These are phyloP conservation scores for Phylloporus sp. DNA, from an alignment of 768 basidiomycete species.

Conservation along the genomic window DNA sequence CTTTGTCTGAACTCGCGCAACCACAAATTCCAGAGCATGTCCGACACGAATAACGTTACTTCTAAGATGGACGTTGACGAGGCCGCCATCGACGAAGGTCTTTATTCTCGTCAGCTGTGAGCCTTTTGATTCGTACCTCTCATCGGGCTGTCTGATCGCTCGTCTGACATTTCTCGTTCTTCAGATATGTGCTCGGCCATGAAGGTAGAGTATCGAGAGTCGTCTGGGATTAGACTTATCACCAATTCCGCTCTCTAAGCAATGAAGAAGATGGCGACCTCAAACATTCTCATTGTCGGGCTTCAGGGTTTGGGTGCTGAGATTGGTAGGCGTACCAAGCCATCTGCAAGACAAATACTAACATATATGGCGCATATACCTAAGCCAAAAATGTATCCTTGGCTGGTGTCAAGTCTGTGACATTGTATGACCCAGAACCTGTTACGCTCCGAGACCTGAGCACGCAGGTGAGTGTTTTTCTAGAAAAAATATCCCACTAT, in stretches of 20 bases:
- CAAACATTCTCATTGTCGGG: slow-evolving; percentile 92
- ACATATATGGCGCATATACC: slow-evolving; percentile 10
- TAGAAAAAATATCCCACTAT: background rate
- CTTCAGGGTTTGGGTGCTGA: slow-evolving; percentile 91
- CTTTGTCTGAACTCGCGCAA: slow-evolving; percentile 4
- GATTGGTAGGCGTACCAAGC: slow-evolving; percentile 63
- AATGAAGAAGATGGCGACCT: slow-evolving; percentile 98
- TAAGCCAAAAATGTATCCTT: slow-evolving; percentile 88
- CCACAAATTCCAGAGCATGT: slow-evolving; percentile 27
- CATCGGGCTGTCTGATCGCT: slow-evolving; percentile 15
- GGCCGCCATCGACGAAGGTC: slow-evolving; percentile 84
- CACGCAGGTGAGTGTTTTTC: slow-evolving; percentile 62
- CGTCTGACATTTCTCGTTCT: slow-evolving; percentile 15
- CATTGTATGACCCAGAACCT: slow-evolving; percentile 89
- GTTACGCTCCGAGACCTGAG: slow-evolving; percentile 88
- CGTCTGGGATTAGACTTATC: background rate
- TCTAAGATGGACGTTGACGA: slow-evolving; percentile 82
- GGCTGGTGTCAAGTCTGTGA: slow-evolving; percentile 97
- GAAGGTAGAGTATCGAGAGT: slow-evolving; percentile 56
- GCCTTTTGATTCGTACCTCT: slow-evolving; percentile 29
- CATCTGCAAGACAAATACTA: slow-evolving; percentile 4
- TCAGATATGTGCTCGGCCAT: slow-evolving; percentile 91
- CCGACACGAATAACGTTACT: slow-evolving; percentile 33
- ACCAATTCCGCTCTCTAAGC: slow-evolving; percentile 48
- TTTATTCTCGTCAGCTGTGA: slow-evolving; percentile 92